Evolutionary conservation across 768 basidiomycete species (phyloP), one percentile per base, ranked within the genome.

Genomic region (Collybia nuda): DNA sequence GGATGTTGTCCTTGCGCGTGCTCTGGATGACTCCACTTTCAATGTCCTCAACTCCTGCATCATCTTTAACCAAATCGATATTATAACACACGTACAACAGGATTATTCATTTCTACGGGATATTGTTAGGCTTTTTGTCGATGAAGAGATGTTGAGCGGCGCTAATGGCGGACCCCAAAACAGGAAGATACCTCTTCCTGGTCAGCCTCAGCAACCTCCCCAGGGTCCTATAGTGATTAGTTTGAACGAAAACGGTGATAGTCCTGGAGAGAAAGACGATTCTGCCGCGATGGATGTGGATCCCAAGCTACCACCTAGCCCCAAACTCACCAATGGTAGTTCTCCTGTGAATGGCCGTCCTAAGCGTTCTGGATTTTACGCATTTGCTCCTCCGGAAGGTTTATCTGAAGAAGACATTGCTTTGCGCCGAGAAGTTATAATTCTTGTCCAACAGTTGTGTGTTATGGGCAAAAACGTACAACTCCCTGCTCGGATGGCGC

Each of bases 51-150:
- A 94, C 69, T 94, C 93, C 1, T 91, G 91, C 70, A 93, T 99
- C 67, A 93, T 98, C 64, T 98, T 95, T 80, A 97, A 98, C 71
- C 96, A 99, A 67, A 93, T 96, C 60, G 97, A 99, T 69, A 98
- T 99, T 62, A 94, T 99, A 62, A 83, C 78, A 43, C 85, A 96
- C 62, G 81, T 98, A 28, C 90, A 93, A 63, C 80, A 77, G 50
- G 90, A 97, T 59, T 79, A 78, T 1, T 63, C 69, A 9, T 90
- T 98, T 64, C 73, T 98, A 29, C 76, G 78, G 28, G 88, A 93
- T 42, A 79, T 98, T 12, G 88, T 96, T 29, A 70, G 74, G 39
- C 67, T 90, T 36, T 90, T 91, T 65, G 82, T 88, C 44, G 83
- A 86, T 56, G 86, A 87, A 52, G 84, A 85, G 50, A 77, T 86